A percentile compares a stretch with the other conserved stretches of the same genome.
Conservation (phyloP, 306 rosid species). For the Quercus gilva region DNA sequence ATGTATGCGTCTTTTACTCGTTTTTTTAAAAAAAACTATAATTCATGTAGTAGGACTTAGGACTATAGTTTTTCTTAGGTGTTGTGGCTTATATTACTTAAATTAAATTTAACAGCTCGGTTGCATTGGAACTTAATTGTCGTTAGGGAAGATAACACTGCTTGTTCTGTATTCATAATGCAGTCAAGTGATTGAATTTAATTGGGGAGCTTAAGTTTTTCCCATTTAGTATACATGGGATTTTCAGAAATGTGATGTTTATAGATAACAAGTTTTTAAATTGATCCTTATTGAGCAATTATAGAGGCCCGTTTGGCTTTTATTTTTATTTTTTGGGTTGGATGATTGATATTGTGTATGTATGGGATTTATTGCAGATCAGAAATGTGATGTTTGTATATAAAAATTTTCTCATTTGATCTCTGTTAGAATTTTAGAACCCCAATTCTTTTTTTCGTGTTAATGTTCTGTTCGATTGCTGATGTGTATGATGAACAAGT, state of each 20-base stretch:
- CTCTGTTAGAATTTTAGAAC: background rate
- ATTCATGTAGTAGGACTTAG: background rate
- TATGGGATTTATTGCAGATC: background rate
- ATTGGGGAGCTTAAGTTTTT: too few species aligned
- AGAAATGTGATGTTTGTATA: background rate
- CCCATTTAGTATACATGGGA: too few species aligned
- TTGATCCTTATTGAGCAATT: too few species aligned
- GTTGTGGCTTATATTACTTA: too few species aligned
- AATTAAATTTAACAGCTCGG: too few species aligned
- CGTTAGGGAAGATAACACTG: too few species aligned
- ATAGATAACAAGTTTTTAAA: too few species aligned
- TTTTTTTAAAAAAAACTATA: background rate
- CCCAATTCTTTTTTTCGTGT: background rate
- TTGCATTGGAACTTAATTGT: too few species aligned
- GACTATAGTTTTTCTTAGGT: too few species aligned
- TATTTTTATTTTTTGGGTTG: background rate
- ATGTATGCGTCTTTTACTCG: constrained; percentile 41
- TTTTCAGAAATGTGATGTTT: too few species aligned
- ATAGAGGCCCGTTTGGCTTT: background rate
- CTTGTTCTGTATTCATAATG: too few species aligned
- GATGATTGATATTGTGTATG: background rate
- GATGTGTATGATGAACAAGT: background rate
- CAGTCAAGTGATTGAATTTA: too few species aligned
- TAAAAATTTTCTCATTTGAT: background rate
- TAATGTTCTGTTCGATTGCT: background rate